Conservation (phyloP, 2,329 filamentous ascomycete species). For the Phyllosticta capitalensis region DNA sequence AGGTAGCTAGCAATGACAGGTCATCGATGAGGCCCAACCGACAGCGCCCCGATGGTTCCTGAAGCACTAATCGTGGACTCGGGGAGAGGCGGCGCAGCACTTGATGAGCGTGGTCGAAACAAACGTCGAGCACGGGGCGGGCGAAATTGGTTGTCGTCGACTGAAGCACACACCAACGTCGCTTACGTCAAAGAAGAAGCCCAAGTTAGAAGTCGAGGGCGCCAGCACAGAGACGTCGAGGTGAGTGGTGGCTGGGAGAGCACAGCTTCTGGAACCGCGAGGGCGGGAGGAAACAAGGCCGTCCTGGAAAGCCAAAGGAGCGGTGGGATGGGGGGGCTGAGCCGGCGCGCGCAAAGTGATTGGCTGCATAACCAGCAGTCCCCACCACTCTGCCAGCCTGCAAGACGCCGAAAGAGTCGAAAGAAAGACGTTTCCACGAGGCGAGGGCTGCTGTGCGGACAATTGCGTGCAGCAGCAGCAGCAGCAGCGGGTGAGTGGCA, state of each 20-base stretch:
- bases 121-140: background rate
- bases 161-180: background rate
- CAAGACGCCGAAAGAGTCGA: background rate
- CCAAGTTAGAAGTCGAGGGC: background rate
- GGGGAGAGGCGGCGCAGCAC: no score
- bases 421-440: no score
- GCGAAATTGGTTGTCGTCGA: background rate
- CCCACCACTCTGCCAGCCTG: background rate
- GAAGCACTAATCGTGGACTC: no score
- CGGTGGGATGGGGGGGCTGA: background rate
- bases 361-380: background rate
- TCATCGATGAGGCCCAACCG: background rate
- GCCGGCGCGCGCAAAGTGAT: background rate
- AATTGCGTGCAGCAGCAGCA: no score
- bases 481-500: no score
- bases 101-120: background rate
- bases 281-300: background rate
- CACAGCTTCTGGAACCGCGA: constrained; percentile 2
- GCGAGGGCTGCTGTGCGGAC: no score
- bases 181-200: background rate
- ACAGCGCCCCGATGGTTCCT: no score
- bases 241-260: background rate
- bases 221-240: background rate
- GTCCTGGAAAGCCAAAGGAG: background rate
- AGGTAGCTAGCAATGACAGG: background rate